These are phyloP conservation scores for Trametes cubensis DNA, from an alignment of 768 basidiomycete genomes.

Conservation along the genomic window DNA sequence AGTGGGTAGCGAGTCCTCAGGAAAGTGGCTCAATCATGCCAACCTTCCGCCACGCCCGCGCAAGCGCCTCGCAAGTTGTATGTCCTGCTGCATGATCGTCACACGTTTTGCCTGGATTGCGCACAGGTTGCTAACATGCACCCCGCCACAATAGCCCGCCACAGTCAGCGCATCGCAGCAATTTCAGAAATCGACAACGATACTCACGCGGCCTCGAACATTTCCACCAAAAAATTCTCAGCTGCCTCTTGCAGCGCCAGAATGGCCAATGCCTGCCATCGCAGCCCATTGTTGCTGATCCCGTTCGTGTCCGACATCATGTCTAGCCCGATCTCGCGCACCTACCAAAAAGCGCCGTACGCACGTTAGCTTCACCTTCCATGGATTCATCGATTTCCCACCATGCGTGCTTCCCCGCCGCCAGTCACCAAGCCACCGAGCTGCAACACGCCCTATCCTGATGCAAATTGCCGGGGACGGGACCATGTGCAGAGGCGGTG, in stretches of 20 bases:
- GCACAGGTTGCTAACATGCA: slow-evolving; percentile 92
- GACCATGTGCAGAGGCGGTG: too few species aligned
- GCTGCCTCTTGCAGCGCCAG: slow-evolving; percentile 96
- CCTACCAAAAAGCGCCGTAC: slow-evolving; percentile 48
- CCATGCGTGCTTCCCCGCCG: background rate
- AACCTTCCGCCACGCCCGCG: slow-evolving; percentile 86
- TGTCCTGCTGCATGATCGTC: slow-evolving; percentile 96
- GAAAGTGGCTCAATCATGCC: slow-evolving; percentile 37
- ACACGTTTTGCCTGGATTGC: slow-evolving; percentile 98
- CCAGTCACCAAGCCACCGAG: too few species aligned
- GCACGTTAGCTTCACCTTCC: background rate
- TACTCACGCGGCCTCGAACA: slow-evolving; percentile 99
- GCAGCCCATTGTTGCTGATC: slow-evolving; percentile 57
- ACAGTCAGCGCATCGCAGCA: too few species aligned
- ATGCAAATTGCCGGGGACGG: too few species aligned
- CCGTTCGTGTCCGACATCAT: slow-evolving; percentile 79
- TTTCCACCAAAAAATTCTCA: slow-evolving; percentile 92
- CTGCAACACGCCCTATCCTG: too few species aligned
- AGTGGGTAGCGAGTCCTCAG: too few species aligned
- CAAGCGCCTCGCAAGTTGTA: slow-evolving; percentile 94
- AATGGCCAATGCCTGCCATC: slow-evolving; percentile 96
- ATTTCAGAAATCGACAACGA: too few species aligned
- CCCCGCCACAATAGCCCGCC: too few species aligned
- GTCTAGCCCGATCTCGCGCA: slow-evolving; percentile 91
- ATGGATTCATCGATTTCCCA: background rate